Base-by-base conservation (phyloP, 179 eudicot species). In the Vitellaria paradoxa region DNA sequence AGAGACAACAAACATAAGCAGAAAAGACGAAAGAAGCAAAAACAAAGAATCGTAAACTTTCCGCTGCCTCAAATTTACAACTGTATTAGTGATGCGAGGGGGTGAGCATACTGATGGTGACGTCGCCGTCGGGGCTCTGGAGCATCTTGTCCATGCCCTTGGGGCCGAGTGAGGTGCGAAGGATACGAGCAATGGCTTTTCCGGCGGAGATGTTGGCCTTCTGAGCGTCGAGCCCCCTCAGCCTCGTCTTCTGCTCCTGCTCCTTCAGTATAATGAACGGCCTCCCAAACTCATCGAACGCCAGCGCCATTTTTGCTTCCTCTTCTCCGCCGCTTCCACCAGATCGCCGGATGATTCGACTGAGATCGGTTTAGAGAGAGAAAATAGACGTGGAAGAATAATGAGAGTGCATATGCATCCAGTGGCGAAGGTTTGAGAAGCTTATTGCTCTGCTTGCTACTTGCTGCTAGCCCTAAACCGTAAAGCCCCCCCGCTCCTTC, bases 111-210 rank as follows among this genome's bases (percentile, higher is more conserved):
- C 99, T 93, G 88, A 96, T 93, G 78, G 89, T 89, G 80, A 96
- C 90, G 17, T 96, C 99, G 72, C 98, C 99, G 81, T 93, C 98
- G 56, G 99, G 98, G 78, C 96, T 90, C 80, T 91, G 97, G 47
- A 95, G 97, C 92, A 95, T 95, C 84, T 95, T 95, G 76, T 96
- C 98, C 98, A 96, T 90, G 88, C 99, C 99, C 75, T 96, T 96
- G 14, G 99, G 98, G 4, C 99, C 98, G 9, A 96, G 93, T 0
- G 99, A 93, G 65, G 98, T 91, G 0, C 97, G 92, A 4, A 96
- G 90, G 56, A 52, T 52, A 14, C 56, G 56, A 52, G 56, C 92
- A 11, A 96, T 94, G 30, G 99, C 89, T 81, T 86, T 92, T 0
- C 91, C 99, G 61, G 99, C 93, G 57, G 99, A 78, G 21, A 96